Conservation (phyloP, 2,329 filamentous ascomycete genomes). For the Blastomyces emzantsi region DNA sequence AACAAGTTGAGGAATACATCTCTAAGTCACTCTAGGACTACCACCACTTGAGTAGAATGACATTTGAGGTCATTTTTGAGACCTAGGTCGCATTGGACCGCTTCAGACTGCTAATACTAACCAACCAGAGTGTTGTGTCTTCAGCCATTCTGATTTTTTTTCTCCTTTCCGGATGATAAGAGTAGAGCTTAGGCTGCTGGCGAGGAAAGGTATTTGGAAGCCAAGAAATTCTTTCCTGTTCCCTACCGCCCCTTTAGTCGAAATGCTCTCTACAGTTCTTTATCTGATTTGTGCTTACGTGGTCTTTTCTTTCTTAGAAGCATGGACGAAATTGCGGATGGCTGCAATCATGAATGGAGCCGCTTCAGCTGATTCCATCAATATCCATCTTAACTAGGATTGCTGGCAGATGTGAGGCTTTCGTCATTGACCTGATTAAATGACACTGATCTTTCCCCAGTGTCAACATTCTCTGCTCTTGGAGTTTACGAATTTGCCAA, state of each 20-base stretch:
- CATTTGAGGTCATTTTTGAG: background rate
- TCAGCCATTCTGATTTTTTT: background rate
- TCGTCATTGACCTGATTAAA: background rate
- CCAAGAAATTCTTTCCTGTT: slow-evolving; percentile 2
- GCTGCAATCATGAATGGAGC: background rate
- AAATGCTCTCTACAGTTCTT: background rate
- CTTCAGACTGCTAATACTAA: background rate
- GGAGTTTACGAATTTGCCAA: background rate
- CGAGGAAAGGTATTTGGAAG: background rate
- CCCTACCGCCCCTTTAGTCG: slow-evolving; percentile 2
- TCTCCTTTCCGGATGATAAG: background rate
- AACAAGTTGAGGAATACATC: background rate
- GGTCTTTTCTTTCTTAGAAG: background rate
- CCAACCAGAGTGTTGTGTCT: background rate
- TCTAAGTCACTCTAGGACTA: background rate
- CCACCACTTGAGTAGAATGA: background rate
- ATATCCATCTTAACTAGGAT: background rate
- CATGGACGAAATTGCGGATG: background rate
- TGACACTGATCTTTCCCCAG: background rate
- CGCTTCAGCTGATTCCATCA: background rate
- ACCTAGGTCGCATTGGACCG: background rate
- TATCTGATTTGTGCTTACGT: background rate
- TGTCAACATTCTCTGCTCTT: background rate
- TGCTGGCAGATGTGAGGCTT: background rate
- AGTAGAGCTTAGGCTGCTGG: background rate